These are phyloP conservation scores for Fusarium newnesense DNA, from an alignment of 2,329 filamentous ascomycete genomes.

Conservation along the genomic window DNA sequence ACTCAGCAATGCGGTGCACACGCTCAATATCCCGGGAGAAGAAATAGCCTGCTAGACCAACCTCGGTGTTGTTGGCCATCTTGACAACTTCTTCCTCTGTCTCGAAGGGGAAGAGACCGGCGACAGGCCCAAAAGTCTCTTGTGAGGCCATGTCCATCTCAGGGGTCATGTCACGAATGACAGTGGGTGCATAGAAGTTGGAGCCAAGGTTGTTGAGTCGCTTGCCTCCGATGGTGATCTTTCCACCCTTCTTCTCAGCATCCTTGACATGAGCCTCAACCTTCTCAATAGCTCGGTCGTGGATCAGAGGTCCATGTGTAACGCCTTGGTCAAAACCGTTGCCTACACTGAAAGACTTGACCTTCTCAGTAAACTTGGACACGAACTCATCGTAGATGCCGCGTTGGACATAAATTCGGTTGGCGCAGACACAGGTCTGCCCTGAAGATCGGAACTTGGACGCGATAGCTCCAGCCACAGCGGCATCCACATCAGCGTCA, in stretches of 20 bases:
- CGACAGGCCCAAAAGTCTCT: conserved; percentile 96
- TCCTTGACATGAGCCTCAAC: conserved; percentile 84
- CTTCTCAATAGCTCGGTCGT: conserved; percentile 82
- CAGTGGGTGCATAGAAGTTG: conserved; percentile 92
- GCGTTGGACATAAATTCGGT: conserved; percentile 82
- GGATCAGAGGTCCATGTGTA: conserved; percentile 87
- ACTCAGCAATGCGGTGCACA: conserved; percentile 71
- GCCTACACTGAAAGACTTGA: conserved; percentile 79
- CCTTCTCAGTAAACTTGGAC: conserved; percentile 74
- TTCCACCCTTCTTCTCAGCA: conserved; percentile 80
- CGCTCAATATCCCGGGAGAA: conserved; percentile 75
- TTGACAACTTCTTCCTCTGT: conserved; percentile 89
- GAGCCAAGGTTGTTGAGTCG: conserved; percentile 77
- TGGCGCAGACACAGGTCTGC: conserved; percentile 94
- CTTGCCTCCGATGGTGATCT: conserved; percentile 79
- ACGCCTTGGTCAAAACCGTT: conserved; percentile 75
- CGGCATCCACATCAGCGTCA: conserved; percentile 87
- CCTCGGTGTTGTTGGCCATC: conserved; percentile 82
- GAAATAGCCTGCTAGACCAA: conserved; percentile 95
- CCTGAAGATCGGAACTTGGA: conserved; percentile 95
- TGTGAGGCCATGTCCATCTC: conserved; percentile 87
- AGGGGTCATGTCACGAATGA: conserved; percentile 85
- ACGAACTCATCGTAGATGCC: conserved; percentile 83
- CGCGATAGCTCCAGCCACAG: conserved; percentile 83
- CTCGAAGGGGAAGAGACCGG: conserved; percentile 87